Percentiles rank a stretch among this genome's conserved stretches.
These are phyloP conservation scores for Cercospora zeae-maydis DNA, from an alignment of 2,329 filamentous ascomycete genomes.

Conservation along the genomic window DNA sequence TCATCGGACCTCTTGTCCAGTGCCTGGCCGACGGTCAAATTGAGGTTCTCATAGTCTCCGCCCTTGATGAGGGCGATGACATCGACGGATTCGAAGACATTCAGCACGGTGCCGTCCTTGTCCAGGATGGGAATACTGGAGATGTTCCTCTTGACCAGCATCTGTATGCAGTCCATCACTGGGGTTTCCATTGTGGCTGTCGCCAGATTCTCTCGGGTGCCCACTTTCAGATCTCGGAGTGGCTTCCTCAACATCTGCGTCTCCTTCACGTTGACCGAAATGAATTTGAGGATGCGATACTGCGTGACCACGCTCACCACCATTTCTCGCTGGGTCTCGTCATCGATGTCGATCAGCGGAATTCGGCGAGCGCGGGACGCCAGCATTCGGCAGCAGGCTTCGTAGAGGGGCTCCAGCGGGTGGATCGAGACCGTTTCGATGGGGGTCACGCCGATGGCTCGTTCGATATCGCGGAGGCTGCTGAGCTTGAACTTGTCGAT, in stretches of 20 bases:
- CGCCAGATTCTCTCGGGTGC: constrained; percentile 75
- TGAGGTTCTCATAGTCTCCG: constrained; percentile 85
- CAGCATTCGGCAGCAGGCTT: constrained; percentile 92
- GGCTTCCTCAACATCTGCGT: constrained; percentile 86
- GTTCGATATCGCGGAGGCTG: constrained; percentile 93
- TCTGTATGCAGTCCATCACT: constrained; percentile 90
- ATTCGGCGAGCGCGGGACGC: constrained; percentile 90
- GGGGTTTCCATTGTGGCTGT: constrained; percentile 85
- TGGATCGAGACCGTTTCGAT: constrained; percentile 96
- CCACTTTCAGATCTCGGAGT: constrained; percentile 76
- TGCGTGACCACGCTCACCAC: constrained; percentile 97
- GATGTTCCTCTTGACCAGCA: constrained; percentile 89
- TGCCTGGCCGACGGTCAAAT: constrained; percentile 81
- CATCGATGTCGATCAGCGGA: constrained; percentile 86
- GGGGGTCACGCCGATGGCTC: constrained; percentile 81
- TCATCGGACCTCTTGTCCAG: constrained; percentile 82
- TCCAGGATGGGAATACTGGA: constrained; percentile 93
- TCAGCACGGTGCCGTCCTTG: constrained; percentile 72
- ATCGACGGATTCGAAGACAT: constrained; percentile 96
- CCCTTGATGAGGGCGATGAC: constrained; percentile 95
- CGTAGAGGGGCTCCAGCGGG: constrained; percentile 83
- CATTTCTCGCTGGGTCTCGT: constrained; percentile 86
- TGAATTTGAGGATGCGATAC: constrained; percentile 97
- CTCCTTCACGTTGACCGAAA: constrained; percentile 88
- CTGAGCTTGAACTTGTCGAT: constrained; percentile 92